phyloP scores from a whole-genome alignment of 2,329 filamentous ascomycete genomes.

The Drechslerella dactyloides region DNA sequence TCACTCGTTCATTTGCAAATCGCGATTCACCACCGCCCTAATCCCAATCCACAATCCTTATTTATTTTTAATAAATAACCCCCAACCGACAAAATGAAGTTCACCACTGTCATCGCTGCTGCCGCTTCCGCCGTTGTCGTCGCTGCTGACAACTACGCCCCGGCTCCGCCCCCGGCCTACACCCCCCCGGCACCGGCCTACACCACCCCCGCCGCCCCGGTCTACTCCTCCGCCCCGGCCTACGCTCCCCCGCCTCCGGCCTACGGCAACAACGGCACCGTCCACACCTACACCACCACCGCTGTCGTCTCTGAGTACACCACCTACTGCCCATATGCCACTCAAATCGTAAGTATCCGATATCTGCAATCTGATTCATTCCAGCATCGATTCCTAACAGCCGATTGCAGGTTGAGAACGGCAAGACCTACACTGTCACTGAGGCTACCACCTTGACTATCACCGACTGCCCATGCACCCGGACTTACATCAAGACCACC shows the following conservation, averaged over 20 bases:
- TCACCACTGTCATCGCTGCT: constrained; percentile 44
- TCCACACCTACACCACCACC: constrained; percentile 27
- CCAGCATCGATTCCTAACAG: neutral
- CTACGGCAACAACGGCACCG: neutral
- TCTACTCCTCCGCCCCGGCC: too few species aligned
- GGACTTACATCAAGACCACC: constrained; percentile 40
- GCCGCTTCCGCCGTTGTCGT: constrained; percentile 35
- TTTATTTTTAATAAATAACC: constrained; percentile 49
- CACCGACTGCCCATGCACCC: constrained; percentile 51
- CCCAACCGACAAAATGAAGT: constrained; percentile 49
- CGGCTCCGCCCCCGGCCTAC: too few species aligned
- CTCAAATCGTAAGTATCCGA: neutral
- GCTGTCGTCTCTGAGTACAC: constrained; percentile 44
- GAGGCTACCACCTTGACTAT: constrained; percentile 44
- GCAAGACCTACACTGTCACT: constrained; percentile 39
- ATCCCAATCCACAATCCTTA: constrained; percentile 31
- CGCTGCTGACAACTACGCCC: constrained; percentile 27
- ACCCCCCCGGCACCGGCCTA: constrained; percentile 20
- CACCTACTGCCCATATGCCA: constrained; percentile 35
- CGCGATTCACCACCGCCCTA: constrained; percentile 41
- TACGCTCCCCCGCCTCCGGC: constrained; percentile 19
- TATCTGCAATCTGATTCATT: neutral
- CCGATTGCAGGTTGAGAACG: constrained; percentile 14
- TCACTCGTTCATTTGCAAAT: constrained; percentile 51
- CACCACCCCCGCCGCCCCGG: neutral